Evolutionary conservation across 805 yeast genomes (phyloP).

Genomic region (Blastobotrys muscicola): DNA sequence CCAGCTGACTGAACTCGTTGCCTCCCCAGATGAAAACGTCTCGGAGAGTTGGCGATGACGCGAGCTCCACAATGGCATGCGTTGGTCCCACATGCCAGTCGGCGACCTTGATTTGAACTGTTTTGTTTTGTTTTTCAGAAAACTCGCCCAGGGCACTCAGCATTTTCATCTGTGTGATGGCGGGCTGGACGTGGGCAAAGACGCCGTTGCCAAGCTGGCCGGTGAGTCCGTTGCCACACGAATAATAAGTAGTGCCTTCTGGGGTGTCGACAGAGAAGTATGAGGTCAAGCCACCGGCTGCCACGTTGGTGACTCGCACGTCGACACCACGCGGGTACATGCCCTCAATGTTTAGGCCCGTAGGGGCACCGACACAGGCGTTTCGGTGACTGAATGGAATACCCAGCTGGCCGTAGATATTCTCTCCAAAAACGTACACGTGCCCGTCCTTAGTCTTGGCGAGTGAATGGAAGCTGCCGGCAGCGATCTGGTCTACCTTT

Average conservation of each 20-base stretch:
- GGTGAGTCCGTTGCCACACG: constrained; percentile 75
- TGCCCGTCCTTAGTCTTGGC: constrained; percentile 59
- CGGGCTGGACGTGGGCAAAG: constrained; percentile 61
- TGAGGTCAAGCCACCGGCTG: constrained; percentile 65
- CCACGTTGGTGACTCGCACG: constrained; percentile 35
- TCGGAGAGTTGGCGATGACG: constrained; percentile 12
- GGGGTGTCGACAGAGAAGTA: constrained; percentile 31
- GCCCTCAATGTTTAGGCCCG: constrained; percentile 35
- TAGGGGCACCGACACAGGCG: constrained; percentile 65
- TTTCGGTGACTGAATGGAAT: constrained; percentile 54
- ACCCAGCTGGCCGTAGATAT: constrained; percentile 79
- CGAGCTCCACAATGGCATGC: constrained; percentile 54
- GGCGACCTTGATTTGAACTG: constrained; percentile 40
- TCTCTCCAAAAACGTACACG: constrained; percentile 81
- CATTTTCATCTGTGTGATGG: constrained; percentile 50
- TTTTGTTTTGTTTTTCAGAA: constrained; percentile 36
- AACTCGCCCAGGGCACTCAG: constrained; percentile 43
- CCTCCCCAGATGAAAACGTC: constrained; percentile 79
- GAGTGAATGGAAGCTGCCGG: constrained; percentile 66
- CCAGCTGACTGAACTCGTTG: constrained; percentile 74
- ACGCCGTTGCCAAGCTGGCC: constrained; percentile 83
- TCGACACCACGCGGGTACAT: constrained; percentile 34
- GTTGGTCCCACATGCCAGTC: constrained; percentile 53
- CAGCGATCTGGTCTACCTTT: constrained; percentile 47
- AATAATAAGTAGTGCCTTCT: constrained; percentile 28